A percentile compares a stretch with the other conserved stretches of the same genome.
These are phyloP conservation scores for Lithocarpus polystachyus DNA, from an alignment of 306 rosid genomes.

Conservation along the genomic window DNA sequence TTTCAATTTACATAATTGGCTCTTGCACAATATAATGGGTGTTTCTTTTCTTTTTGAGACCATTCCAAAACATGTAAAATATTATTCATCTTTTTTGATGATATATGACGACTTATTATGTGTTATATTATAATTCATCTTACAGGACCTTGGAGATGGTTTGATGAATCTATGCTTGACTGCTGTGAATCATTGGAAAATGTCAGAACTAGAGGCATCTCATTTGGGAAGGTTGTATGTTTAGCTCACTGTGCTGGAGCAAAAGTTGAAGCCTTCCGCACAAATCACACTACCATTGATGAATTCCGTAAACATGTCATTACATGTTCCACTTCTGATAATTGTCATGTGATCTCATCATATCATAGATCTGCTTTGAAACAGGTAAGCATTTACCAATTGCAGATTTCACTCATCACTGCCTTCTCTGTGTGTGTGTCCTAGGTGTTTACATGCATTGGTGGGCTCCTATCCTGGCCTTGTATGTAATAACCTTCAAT, in stretches of 20 bases:
- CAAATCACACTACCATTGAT: conserved; percentile 56
- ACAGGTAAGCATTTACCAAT: conserved; percentile 49
- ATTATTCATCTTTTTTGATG: background rate
- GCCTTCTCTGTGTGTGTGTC: background rate
- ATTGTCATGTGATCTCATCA: conserved; percentile 78
- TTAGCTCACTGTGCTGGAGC: conserved; percentile 98
- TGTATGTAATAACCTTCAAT: too few species aligned
- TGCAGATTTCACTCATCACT: background rate
- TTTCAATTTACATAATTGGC: background rate
- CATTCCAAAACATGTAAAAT: background rate
- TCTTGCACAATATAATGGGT: background rate
- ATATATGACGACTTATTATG: background rate
- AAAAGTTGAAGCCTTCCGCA: conserved; percentile 79
- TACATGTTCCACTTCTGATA: conserved; percentile 66
- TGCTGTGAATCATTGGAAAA: conserved; percentile 88
- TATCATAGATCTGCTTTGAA: conserved; percentile 72
- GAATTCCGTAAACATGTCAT: conserved; percentile 64
- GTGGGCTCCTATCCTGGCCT: too few species aligned
- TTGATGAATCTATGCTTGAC: conserved; percentile 95
- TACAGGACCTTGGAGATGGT: conserved; percentile 99
- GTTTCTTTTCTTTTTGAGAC: background rate
- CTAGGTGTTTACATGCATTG: background rate
- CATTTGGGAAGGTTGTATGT: conserved; percentile 84
- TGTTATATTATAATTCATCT: conserved; percentile 9
- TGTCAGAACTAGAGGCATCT: conserved; percentile 78